Evolutionary conservation across 2,329 filamentous ascomycete species (phyloP).

Genomic region (Dendrostoma leiphaemia): DNA sequence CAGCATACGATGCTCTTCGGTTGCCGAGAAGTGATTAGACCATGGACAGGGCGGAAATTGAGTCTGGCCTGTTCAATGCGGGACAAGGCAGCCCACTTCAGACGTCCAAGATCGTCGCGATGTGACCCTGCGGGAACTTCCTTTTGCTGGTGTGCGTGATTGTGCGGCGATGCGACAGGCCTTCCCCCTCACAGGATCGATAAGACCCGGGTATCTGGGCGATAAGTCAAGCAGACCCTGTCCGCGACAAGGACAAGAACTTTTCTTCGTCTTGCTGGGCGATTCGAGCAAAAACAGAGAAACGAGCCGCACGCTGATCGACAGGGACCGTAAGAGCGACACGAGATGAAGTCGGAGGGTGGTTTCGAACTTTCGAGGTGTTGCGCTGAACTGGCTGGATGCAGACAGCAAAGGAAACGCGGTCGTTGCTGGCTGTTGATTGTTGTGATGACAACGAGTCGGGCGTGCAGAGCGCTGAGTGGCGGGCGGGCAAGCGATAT

Average conservation of each 20-base stretch:
- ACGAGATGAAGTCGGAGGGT: background rate
- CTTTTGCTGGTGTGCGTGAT: background rate
- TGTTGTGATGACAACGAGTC: slow-evolving; percentile 3
- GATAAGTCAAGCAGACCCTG: background rate
- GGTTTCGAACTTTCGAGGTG: background rate
- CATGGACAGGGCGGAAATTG: slow-evolving; percentile 10
- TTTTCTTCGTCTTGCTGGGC: background rate
- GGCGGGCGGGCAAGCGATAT: background rate
- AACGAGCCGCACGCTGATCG: background rate
- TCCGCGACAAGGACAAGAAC: background rate
- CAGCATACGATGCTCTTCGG: slow-evolving; percentile 17
- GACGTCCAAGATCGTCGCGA: background rate
- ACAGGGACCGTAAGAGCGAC: background rate
- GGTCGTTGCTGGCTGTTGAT: background rate
- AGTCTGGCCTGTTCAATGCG: background rate
- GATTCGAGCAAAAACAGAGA: background rate
- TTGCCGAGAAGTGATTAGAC: slow-evolving; percentile 14
- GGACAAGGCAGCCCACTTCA: background rate
- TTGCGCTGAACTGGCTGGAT: background rate
- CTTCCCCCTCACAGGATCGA: background rate
- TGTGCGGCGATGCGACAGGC: background rate
- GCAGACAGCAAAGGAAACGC: background rate
- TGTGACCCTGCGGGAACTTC: background rate
- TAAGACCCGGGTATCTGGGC: background rate
- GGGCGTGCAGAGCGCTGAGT: background rate